phyloP scores from a whole-genome alignment of 495 filamentous ascomycete species.

The Tetracladium marchalianum region DNA sequence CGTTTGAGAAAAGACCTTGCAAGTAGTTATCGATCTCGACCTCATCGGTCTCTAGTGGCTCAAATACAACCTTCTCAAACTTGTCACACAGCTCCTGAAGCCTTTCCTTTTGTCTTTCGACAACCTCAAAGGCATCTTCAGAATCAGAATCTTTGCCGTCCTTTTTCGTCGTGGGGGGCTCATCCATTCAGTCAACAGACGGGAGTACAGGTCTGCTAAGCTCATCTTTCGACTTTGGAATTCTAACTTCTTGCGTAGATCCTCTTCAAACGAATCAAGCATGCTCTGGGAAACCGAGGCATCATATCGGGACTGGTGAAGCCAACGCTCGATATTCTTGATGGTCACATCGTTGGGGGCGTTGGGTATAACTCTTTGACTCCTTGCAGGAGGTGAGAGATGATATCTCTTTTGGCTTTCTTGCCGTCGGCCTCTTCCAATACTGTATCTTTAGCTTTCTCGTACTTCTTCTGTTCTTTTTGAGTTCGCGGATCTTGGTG shows the following conservation, averaged over 20 bases:
- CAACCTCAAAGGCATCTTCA: conserved; percentile 25
- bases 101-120: conserved; percentile 35
- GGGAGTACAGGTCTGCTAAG: conserved; percentile 51
- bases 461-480: conserved; percentile 49
- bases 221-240: conserved; percentile 44
- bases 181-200: conserved; percentile 56
- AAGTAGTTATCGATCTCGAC: conserved; percentile 41
- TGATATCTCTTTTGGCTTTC: conserved; percentile 23
- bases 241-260: conserved; percentile 30
- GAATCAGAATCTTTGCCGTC: conserved; percentile 1
- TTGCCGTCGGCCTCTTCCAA: conserved; percentile 23
- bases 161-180: conserved; percentile 15
- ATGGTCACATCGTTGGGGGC: conserved; percentile 16
- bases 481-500: conserved; percentile 53
- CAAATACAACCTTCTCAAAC: conserved; percentile 54
- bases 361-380: conserved; percentile 27
- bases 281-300: conserved; percentile 24
- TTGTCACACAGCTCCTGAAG: conserved; percentile 38
- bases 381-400: conserved; percentile 29
- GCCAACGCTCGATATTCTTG: conserved; percentile 26
- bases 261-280: conserved; percentile 28
- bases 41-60: conserved; percentile 33
- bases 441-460: conserved; percentile 28
- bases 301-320: conserved; percentile 28
- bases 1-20: conserved; percentile 36